Percentiles rank a stretch among this genome's conserved stretches.
Conservation (phyloP, 73 alveolate species). For the Durusdinium trenchii region DNA sequence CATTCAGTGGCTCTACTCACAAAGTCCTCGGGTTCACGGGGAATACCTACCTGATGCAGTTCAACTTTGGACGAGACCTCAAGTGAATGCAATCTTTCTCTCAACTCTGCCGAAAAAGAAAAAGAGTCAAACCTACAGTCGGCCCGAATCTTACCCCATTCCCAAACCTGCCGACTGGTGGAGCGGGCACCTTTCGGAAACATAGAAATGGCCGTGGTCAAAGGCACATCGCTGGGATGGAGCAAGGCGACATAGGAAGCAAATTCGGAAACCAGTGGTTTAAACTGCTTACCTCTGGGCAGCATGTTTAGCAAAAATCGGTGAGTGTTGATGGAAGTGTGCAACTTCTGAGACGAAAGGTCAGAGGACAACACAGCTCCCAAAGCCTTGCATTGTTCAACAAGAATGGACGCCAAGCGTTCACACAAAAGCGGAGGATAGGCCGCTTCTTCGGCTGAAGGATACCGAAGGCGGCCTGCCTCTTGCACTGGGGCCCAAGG, state of each 20-base stretch:
- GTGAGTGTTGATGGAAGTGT: neutral
- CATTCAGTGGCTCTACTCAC: neutral
- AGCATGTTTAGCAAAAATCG: neutral
- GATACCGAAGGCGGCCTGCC: neutral
- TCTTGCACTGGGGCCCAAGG: neutral
- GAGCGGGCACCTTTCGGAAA: neutral
- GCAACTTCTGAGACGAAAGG: neutral
- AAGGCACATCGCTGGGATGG: neutral
- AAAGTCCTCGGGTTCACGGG: neutral
- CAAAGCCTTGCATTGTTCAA: no score
- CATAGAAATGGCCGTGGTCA: neutral
- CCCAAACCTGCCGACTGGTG: neutral
- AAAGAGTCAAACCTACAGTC: neutral
- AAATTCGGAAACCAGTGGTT: neutral
- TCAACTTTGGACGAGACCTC: neutral
- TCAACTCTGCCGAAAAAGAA: no score
- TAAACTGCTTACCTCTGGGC: neutral
- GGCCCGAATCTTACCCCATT: constrained; percentile 12
- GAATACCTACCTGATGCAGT: neutral
- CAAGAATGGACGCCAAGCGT: neutral
- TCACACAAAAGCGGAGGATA: neutral
- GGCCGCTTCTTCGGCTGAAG: neutral
- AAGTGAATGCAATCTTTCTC: neutral
- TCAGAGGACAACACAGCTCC: neutral
- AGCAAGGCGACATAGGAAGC: neutral